Evolutionary conservation across 75 land plant genomes (phyloP).

Genomic region (Picea glauca): DNA sequence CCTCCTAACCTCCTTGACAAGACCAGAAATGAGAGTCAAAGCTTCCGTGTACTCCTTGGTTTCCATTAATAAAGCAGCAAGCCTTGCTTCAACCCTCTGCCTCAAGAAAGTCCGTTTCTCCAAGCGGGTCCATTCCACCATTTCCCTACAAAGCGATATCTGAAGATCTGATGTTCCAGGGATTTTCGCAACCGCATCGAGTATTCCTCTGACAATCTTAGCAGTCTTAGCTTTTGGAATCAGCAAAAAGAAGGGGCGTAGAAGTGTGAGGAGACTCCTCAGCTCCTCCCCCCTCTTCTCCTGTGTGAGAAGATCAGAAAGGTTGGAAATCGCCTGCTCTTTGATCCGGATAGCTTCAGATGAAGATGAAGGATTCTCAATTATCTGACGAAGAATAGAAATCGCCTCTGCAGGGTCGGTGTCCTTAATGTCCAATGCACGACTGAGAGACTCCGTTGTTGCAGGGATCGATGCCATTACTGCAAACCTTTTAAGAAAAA

Average conservation of each 20-base stretch:
- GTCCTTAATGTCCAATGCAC: constrained; percentile 40
- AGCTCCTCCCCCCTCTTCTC: constrained; percentile 58
- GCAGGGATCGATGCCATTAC: constrained; percentile 20
- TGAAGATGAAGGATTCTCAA: constrained; percentile 51
- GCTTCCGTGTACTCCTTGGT: constrained; percentile 41
- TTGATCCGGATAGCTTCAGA: constrained; percentile 54
- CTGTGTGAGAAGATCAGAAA: constrained; percentile 50
- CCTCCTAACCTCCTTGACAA: constrained; percentile 34
- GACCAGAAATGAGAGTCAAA: constrained; percentile 26
- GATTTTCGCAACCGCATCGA: constrained; percentile 62
- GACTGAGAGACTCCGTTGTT: constrained; percentile 37
- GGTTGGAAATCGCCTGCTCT: constrained; percentile 67
- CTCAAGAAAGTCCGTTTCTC: constrained; percentile 45
- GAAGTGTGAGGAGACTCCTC: constrained; percentile 41
- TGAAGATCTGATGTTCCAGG: constrained; percentile 68
- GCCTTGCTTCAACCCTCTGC: constrained; percentile 40
- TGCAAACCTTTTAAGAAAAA: too few relatives aligned
- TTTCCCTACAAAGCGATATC: constrained; percentile 58
- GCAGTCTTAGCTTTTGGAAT: constrained; percentile 70
- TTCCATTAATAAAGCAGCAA: constrained; percentile 43
- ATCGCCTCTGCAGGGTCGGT: constrained; percentile 39
- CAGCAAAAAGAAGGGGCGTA: constrained; percentile 54
- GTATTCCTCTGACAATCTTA: constrained; percentile 63
- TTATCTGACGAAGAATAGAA: constrained; percentile 37
- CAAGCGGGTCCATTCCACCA: constrained; percentile 53